Evolutionary conservation across 2,329 filamentous ascomycete genomes (phyloP).

Genomic region (Fusarium equiseti): DNA sequence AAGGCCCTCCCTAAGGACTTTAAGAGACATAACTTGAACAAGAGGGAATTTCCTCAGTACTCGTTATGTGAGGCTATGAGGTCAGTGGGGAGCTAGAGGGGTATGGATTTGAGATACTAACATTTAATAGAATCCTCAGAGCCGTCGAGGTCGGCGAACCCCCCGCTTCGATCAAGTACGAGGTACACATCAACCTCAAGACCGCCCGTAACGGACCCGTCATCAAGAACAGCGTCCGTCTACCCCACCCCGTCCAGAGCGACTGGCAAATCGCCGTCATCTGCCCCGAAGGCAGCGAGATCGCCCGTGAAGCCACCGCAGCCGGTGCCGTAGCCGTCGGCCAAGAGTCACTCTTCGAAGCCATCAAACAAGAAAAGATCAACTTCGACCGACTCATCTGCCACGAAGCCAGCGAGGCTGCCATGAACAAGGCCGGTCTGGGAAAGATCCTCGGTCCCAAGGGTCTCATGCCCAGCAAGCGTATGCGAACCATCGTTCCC

Average conservation of each 20-base stretch:
- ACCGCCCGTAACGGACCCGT: conserved; percentile 88
- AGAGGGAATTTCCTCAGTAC: conserved; percentile 74
- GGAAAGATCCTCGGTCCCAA: conserved; percentile 87
- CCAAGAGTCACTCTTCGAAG: conserved; percentile 86
- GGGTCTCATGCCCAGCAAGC: conserved; percentile 91
- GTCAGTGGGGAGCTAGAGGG: conserved; percentile 58
- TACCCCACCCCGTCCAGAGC: conserved; percentile 91
- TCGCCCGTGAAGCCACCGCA: conserved; percentile 77
- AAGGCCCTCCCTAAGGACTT: conserved; percentile 73
- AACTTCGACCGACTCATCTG: conserved; percentile 92
- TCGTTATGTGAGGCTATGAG: conserved; percentile 93
- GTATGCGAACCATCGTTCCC: conserved; percentile 88
- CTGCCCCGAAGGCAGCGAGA: conserved; percentile 82
- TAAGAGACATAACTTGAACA: conserved; percentile 74
- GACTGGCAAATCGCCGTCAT: conserved; percentile 92
- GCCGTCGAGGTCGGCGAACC: conserved; percentile 90
- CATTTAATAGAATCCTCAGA: conserved; percentile 78
- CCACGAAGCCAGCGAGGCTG: conserved; percentile 80
- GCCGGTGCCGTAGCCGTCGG: conserved; percentile 88
- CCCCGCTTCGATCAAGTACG: conserved; percentile 84
- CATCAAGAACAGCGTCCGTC: conserved; percentile 85
- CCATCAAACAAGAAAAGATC: conserved; percentile 78
- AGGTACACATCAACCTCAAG: conserved; percentile 84
- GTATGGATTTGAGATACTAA: background rate
- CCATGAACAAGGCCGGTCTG: conserved; percentile 83